Base-by-base conservation (phyloP, 2,329 filamentous ascomycete genomes). In the Pseudonectria buxi region DNA sequence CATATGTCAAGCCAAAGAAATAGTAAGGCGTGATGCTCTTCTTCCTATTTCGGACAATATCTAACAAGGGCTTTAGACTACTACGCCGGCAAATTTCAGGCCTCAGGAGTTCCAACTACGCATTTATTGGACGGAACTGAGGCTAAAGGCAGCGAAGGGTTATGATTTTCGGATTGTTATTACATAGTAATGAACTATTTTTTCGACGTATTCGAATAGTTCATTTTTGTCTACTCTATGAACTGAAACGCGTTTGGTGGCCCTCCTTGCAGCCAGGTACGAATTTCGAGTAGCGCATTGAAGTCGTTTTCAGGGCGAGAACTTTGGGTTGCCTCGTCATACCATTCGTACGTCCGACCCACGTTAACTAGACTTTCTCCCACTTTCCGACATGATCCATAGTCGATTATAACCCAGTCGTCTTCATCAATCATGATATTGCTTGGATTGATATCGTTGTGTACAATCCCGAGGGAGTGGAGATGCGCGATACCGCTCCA, bases 381-480 rank as follows among this genome's bases (percentile, higher is more conserved):
- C 26, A 35, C 12, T n/a, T 31, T 31, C 27, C 33, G 33, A 26
- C 55, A 62, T 22, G 56, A 57, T 31, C 56, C 61, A 40, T 59
- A 62, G 40, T 63, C 60, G 26, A 64, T 50, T 30, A 64, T 47
- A 22, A 58, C 46, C 7, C 61, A 47, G 6, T 40, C 41, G 18
- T 54, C 52, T 13, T 53, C 43, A 42, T 58, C 48, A 14, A 64
- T 29, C 44, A 59, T 59, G 9, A 63, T 50, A 33, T 61, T 62
- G 24, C 44, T 43, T 7, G 56, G 55, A 30, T 54, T 58, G 29
- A 64, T 55, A 33, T 61, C 55, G 38, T 63, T 64, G 39, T 63
- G 58, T 9, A 58, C 50, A 24, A 54, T 32, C 1, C 55, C 58
- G 2, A 63, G 45, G 2, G 45, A 50, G 41, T 63, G 59, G 13